Percentiles rank a stretch among this genome's conserved stretches.
These are phyloP conservation scores for Talaromyces sp. DNA, from an alignment of 2,329 filamentous ascomycete species.

Conservation along the genomic window DNA sequence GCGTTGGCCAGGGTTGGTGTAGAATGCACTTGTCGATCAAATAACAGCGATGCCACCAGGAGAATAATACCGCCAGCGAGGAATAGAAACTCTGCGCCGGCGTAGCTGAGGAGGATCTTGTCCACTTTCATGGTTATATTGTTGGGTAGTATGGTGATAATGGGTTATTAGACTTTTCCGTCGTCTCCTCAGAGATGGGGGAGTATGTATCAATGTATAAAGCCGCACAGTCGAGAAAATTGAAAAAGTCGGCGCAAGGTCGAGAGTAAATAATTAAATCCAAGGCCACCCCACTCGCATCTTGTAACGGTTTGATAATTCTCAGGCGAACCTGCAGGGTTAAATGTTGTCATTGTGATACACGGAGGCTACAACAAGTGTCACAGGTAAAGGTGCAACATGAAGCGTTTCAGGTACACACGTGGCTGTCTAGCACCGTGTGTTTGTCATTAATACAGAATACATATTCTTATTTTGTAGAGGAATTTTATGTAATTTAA, in stretches of 20 bases:
- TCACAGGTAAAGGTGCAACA: constrained; percentile 5
- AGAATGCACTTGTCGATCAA: constrained; percentile 38
- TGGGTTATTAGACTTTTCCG: not conserved
- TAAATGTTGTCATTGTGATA: not conserved
- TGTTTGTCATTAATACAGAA: not conserved
- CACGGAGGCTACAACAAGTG: not conserved
- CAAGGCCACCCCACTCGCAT: not conserved
- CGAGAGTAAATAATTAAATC: no score
- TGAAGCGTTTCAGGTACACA: constrained; percentile 4
- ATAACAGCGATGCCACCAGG: constrained; percentile 50
- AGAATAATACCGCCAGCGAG: constrained; percentile 48
- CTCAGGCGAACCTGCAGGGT: not conserved
- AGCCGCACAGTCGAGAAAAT: not conserved
- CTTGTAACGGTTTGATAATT: not conserved
- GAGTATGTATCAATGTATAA: not conserved
- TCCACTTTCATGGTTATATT: constrained; percentile 38
- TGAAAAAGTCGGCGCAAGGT: not conserved
- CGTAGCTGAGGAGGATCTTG: constrained; percentile 50
- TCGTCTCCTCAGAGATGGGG: not conserved
- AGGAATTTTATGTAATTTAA: not conserved
- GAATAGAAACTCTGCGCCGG: constrained; percentile 50
- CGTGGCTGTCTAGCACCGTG: not conserved
- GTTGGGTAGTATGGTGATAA: not conserved
- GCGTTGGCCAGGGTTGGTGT: constrained; percentile 46
- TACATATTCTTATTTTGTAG: not conserved